Evolutionary conservation across 257 asterid species (phyloP).

Genomic region (Penstemon davidsonii): DNA sequence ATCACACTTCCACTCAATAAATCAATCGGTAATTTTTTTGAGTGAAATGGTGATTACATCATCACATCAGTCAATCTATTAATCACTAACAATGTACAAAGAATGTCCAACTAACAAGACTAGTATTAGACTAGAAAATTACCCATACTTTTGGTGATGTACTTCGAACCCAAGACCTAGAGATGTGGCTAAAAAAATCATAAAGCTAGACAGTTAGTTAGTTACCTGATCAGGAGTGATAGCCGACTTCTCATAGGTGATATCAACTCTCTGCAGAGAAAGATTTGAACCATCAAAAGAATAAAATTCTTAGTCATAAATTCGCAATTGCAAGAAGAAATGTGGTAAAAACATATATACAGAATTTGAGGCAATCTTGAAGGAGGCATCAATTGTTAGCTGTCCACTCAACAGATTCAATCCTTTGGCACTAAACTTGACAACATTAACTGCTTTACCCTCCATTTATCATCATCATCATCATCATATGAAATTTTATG

Average conservation of each 20-base stretch:
- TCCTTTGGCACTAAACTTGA: constrained; percentile 83
- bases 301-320: neutral
- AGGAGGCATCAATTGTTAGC: constrained; percentile 71
- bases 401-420: constrained; percentile 69
- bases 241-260: constrained; percentile 53
- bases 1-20: too few relatives aligned
- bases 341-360: constrained; percentile 33
- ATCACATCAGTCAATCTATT: too few relatives aligned
- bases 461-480: constrained; percentile 46
- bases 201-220: neutral
- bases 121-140: too few relatives aligned
- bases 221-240: constrained; percentile 85
- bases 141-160: too few relatives aligned
- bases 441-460: constrained; percentile 90
- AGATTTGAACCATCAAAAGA: constrained; percentile 10
- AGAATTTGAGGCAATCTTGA: constrained; percentile 69
- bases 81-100: too few relatives aligned
- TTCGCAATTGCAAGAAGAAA: neutral
- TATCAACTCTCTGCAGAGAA: constrained; percentile 70
- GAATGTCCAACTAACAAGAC: too few relatives aligned
- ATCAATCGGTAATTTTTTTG: too few relatives aligned
- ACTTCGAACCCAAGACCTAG: too few relatives aligned
- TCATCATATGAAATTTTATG: neutral
- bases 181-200: too few relatives aligned
- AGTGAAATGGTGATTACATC: too few relatives aligned